These are phyloP conservation scores for Chrysanthemum seticuspe DNA, from an alignment of 129 eudicot genomes.

Conservation along the genomic window DNA sequence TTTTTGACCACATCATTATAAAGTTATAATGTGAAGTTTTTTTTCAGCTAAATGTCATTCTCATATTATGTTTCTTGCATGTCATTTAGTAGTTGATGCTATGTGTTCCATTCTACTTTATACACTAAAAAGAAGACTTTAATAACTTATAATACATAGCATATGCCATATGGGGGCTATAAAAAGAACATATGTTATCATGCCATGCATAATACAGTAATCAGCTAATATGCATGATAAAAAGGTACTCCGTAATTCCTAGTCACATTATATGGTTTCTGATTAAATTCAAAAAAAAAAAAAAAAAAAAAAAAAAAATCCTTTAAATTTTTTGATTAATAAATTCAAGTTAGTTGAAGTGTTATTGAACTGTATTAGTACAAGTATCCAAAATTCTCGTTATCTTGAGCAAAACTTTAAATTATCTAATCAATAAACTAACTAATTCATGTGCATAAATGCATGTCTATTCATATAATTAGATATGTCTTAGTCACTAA, in stretches of 20 bases:
- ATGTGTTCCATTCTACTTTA: slow-evolving; percentile 17
- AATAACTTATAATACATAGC: not conserved
- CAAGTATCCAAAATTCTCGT: not conserved
- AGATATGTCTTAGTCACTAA: no score
- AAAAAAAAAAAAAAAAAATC: not conserved
- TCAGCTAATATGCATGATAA: not conserved
- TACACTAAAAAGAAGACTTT: not conserved
- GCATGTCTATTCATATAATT: no score
- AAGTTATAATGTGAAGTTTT: not conserved
- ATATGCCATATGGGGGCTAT: not conserved
- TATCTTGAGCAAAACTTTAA: not conserved
- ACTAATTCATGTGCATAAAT: no score
- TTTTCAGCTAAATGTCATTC: slow-evolving; percentile 29
- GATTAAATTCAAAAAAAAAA: not conserved
- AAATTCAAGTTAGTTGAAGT: not conserved
- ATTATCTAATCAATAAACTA: no score
- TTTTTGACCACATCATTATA: slow-evolving; percentile 15
- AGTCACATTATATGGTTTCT: no score
- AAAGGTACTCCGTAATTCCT: not conserved
- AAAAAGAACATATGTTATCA: not conserved
- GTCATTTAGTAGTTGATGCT: slow-evolving; percentile 27
- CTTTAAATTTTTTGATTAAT: not conserved
- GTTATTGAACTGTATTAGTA: not conserved
- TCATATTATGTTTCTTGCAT: slow-evolving; percentile 25
- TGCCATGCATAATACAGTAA: slow-evolving; percentile 23